Evolutionary conservation across 2,329 filamentous ascomycete genomes (phyloP).

Genomic region (Claviceps humidiphila): DNA sequence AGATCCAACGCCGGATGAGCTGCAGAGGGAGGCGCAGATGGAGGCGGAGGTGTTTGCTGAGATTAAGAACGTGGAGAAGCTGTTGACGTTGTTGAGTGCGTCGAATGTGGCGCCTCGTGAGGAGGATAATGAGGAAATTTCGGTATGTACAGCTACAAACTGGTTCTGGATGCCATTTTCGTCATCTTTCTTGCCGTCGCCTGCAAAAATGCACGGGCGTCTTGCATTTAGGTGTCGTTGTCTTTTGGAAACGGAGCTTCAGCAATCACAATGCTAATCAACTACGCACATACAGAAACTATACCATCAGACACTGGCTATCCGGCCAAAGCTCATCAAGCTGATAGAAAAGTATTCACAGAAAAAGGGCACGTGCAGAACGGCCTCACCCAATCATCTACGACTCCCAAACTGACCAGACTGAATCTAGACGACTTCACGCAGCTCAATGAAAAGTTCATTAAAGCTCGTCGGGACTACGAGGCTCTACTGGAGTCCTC

Average conservation of each 20-base stretch:
- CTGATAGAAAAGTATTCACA: conserved; percentile 98
- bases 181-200: too few species aligned
- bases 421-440: conserved; percentile 74
- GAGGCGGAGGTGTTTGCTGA: conserved; percentile 58
- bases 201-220: too few species aligned
- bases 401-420: conserved; percentile 2
- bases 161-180: too few species aligned
- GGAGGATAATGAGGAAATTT: conserved; percentile 95
- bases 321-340: conserved; percentile 93
- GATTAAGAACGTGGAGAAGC: conserved; percentile 51
- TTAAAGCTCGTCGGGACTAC: conserved; percentile 94
- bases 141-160: conserved; percentile 33
- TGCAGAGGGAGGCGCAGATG: conserved; percentile 93
- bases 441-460: conserved; percentile 97
- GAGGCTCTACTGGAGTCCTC: conserved; percentile 91
- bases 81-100: conserved; percentile 83
- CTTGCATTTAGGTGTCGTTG: too few species aligned
- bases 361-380: conserved; percentile 63
- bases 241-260: too few species aligned
- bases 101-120: conserved; percentile 67
- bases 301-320: conserved; percentile 89
- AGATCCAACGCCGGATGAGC: conserved; percentile 85
- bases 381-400: too few species aligned
- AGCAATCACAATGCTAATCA: conserved; percentile 17
- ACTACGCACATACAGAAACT: conserved; percentile 36